Conservation (phyloP, 2,329 filamentous ascomycete genomes). For the Hortaea werneckii region DNA sequence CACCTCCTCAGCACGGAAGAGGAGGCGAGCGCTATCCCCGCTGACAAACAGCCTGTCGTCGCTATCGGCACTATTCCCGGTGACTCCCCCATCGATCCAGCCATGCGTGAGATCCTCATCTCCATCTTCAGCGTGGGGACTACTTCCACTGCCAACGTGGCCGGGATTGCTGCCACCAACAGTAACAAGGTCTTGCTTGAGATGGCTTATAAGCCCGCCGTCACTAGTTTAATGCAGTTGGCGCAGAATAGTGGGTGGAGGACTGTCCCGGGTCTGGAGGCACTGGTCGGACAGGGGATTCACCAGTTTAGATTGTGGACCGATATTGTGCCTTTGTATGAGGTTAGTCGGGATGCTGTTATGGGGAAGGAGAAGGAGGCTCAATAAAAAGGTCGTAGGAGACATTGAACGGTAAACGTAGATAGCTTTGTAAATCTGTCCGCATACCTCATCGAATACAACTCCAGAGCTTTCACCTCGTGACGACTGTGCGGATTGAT, state of each 20-base stretch:
- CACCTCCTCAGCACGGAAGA: slow-evolving; percentile 47
- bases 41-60: slow-evolving; percentile 49
- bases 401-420: too few relatives aligned
- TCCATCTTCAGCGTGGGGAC: slow-evolving; percentile 42
- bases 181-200: slow-evolving; percentile 61
- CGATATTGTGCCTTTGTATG: slow-evolving; percentile 63
- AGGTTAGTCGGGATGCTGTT: slow-evolving; percentile 50
- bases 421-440: too few relatives aligned
- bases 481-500: too few relatives aligned
- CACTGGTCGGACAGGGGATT: slow-evolving; percentile 72
- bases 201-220: slow-evolving; percentile 88
- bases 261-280: slow-evolving; percentile 78
- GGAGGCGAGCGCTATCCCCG: slow-evolving; percentile 37
- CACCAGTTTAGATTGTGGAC: slow-evolving; percentile 77
- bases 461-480: too few relatives aligned
- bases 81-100: slow-evolving; percentile 67
- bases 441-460: too few relatives aligned
- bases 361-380: slow-evolving; percentile 13
- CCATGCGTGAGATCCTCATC: slow-evolving; percentile 56
- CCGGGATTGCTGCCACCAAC: slow-evolving; percentile 25
- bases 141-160: slow-evolving; percentile 25
- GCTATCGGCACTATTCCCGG: slow-evolving; percentile 87
- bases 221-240: slow-evolving; percentile 76
- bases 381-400: too few relatives aligned
- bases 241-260: slow-evolving; percentile 70